These are phyloP conservation scores for Neurospora intermedia DNA, from an alignment of 495 filamentous ascomycete genomes.

Conservation along the genomic window DNA sequence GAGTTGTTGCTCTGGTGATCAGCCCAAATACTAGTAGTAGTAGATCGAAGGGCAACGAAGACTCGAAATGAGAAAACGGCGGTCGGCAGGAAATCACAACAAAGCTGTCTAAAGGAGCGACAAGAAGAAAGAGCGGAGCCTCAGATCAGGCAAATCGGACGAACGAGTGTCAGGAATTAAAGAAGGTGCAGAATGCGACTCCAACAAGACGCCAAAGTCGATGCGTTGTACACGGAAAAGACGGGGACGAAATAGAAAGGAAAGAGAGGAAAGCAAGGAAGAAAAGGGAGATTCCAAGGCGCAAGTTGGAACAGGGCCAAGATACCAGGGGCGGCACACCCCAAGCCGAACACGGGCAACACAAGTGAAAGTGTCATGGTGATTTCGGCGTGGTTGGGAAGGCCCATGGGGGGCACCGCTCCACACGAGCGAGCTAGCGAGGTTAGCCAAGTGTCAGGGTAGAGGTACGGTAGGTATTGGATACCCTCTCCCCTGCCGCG, in stretches of 20 bases:
- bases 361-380: neutral
- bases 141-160: neutral
- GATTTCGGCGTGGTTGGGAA: neutral
- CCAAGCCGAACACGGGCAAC: neutral
- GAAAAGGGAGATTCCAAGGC: neutral
- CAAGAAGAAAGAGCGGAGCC: neutral
- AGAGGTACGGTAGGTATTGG: neutral
- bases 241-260: neutral
- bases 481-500: neutral
- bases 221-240: neutral
- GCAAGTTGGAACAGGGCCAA: neutral
- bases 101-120: neutral
- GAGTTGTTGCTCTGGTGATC: neutral
- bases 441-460: neutral
- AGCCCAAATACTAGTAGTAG: neutral
- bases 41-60: neutral
- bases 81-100: neutral
- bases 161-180: neutral
- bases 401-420: neutral
- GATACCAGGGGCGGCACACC: neutral
- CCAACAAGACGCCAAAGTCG: neutral
- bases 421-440: neutral
- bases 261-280: neutral
- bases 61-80: neutral
- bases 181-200: neutral